Conservation (phyloP, 306 rosid species). For the Sesbania bispinosa region DNA sequence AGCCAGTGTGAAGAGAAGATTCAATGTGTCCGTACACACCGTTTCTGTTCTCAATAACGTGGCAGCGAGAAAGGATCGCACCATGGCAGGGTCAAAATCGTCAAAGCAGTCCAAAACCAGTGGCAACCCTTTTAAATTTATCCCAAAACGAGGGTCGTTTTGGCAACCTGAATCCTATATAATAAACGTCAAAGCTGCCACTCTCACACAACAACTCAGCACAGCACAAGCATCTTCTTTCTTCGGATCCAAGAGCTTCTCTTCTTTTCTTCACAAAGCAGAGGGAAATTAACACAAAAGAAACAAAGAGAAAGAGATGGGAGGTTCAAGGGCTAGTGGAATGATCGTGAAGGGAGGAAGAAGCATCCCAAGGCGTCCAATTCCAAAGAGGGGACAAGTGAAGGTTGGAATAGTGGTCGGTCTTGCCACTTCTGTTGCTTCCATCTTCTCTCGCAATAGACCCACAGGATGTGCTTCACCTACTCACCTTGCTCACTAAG, state of each 20-base stretch:
- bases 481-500: constrained; percentile 1
- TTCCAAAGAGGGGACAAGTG: constrained; percentile 74
- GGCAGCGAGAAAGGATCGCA: background rate
- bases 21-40: background rate
- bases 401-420: constrained; percentile 57
- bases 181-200: background rate
- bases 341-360: constrained; percentile 41
- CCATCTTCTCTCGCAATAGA: constrained; percentile 42
- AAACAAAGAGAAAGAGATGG: constrained; percentile 20
- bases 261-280: background rate
- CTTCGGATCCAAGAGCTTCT: background rate
- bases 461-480: background rate
- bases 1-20: background rate
- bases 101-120: background rate
- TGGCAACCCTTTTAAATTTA: background rate
- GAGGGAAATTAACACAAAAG: no score
- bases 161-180: background rate
- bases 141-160: background rate
- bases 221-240: background rate
- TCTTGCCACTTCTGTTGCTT: constrained; percentile 64
- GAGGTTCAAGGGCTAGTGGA: constrained; percentile 27
- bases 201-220: background rate
- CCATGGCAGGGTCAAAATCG: constrained; percentile 22
- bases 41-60: background rate
- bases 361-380: constrained; percentile 38